Evolutionary conservation across 805 yeast species (phyloP).

Genomic region (Kuraishia cidri): DNA sequence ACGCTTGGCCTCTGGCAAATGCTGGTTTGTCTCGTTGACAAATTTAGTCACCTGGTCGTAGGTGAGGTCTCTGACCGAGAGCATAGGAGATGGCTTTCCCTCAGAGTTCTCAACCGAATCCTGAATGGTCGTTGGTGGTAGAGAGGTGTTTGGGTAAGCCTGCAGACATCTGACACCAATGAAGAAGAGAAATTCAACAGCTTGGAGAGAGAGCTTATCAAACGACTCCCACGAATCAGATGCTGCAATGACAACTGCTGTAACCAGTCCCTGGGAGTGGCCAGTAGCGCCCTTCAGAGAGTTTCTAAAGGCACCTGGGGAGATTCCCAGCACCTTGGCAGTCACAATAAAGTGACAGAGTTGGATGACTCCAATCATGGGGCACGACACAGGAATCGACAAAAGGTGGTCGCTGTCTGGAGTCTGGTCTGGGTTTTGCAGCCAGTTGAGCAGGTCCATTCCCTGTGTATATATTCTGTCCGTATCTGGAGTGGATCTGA

Average conservation of each 20-base stretch:
- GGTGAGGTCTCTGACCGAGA: constrained; percentile 84
- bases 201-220: constrained; percentile 60
- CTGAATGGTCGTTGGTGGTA: constrained; percentile 88
- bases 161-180: constrained; percentile 89
- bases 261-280: constrained; percentile 86
- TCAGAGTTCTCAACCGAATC: constrained; percentile 92
- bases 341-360: constrained; percentile 88
- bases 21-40: constrained; percentile 84
- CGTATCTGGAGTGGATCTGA: constrained; percentile 65
- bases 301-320: constrained; percentile 82
- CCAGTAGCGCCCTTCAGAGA: constrained; percentile 73
- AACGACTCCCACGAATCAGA: constrained; percentile 82
- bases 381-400: constrained; percentile 91
- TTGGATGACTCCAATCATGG: constrained; percentile 95
- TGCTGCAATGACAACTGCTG: constrained; percentile 85
- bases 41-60: constrained; percentile 68
- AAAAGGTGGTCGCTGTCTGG: constrained; percentile 86
- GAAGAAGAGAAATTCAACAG: constrained; percentile 81
- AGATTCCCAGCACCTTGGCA: constrained; percentile 71
- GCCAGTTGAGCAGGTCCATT: constrained; percentile 82
- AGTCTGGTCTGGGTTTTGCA: constrained; percentile 72
- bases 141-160: constrained; percentile 86
- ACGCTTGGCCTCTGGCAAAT: constrained; percentile 86
- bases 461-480: constrained; percentile 92
- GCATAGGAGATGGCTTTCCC: constrained; percentile 97